These are phyloP conservation scores for Punica granatum DNA, from an alignment of 345 rosid genomes.

Conservation along the genomic window DNA sequence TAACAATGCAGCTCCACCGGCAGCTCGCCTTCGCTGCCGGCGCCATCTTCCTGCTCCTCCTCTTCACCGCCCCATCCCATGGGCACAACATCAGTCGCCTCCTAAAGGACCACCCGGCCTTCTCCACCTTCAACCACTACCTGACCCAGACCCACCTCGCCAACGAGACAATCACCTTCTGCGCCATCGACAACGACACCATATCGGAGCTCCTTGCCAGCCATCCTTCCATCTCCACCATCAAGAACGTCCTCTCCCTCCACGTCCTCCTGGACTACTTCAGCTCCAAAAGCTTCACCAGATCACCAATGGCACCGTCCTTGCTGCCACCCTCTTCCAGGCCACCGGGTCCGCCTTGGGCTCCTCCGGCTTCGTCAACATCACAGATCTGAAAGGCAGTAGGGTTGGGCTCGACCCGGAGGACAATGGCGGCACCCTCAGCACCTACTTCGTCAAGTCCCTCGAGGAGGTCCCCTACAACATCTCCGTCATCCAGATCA, in stretches of 20 bases:
- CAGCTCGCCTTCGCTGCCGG: conserved; percentile 11
- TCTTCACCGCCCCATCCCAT: conserved; percentile 14
- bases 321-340: conserved; percentile 92
- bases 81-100: conserved; percentile 86
- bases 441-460: conserved; percentile 54
- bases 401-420: conserved; percentile 73
- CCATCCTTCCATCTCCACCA: conserved; percentile 56
- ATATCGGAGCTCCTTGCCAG: conserved; percentile 55
- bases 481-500: conserved; percentile 84
- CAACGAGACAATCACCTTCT: conserved; percentile 77
- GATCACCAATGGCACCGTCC: conserved; percentile 78
- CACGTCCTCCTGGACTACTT: conserved; percentile 96
- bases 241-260: conserved; percentile 85
- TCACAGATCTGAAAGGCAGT: conserved; percentile 80
- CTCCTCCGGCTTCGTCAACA: conserved; percentile 81
- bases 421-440: conserved; percentile 48
- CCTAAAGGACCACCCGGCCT: conserved; percentile 57
- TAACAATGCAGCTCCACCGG: conserved; percentile 17
- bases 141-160: conserved; percentile 80
- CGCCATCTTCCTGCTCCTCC: conserved; percentile 16
- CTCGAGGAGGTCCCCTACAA: conserved; percentile 86
- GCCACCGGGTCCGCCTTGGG: conserved; percentile 95
- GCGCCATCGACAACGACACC: conserved; percentile 77
- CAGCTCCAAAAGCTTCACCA: conserved; percentile 93
- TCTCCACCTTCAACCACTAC: conserved; percentile 91